Percentiles rank a stretch among this genome's conserved stretches.
phyloP scores from a whole-genome alignment of 2,329 filamentous ascomycete genomes.

The Xenosphaeropsis pyriputrescens region DNA sequence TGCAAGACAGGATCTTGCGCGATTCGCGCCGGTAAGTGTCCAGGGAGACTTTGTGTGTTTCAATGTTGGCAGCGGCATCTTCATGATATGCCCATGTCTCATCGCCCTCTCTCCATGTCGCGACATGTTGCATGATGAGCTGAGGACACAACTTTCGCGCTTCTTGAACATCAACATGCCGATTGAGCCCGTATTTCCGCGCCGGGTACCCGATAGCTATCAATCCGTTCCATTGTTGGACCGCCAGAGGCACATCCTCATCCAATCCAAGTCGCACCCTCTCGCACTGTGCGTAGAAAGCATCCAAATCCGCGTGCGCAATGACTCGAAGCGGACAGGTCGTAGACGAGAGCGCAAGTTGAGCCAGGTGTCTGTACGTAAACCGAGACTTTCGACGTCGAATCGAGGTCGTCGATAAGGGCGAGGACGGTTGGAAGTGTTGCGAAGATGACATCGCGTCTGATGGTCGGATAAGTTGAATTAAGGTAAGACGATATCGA shows the following conservation, averaged over 20 bases:
- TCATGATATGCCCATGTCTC: slow-evolving; percentile 83
- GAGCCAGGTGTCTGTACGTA: slow-evolving; percentile 69
- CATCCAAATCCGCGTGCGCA: slow-evolving; percentile 89
- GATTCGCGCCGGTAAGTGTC: slow-evolving; percentile 85
- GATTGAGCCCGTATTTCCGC: slow-evolving; percentile 60
- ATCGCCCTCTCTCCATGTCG: slow-evolving; percentile 87
- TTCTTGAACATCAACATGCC: slow-evolving; percentile 67
- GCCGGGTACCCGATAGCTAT: slow-evolving; percentile 97
- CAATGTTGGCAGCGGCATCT: slow-evolving; percentile 63
- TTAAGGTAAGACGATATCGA: no score
- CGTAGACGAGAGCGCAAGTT: slow-evolving; percentile 56
- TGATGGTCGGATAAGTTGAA: no score
- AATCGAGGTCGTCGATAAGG: slow-evolving; percentile 16
- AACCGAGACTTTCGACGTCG: slow-evolving; percentile 46
- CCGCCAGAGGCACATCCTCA: slow-evolving; percentile 69
- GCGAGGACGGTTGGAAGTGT: slow-evolving; percentile 29
- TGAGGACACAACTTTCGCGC: slow-evolving; percentile 77
- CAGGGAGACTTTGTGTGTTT: slow-evolving; percentile 79
- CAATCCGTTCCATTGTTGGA: slow-evolving; percentile 84
- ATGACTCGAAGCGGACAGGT: slow-evolving; percentile 73
- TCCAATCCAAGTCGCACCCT: slow-evolving; percentile 69
- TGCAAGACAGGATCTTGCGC: slow-evolving; percentile 62
- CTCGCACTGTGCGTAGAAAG: slow-evolving; percentile 95
- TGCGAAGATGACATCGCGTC: slow-evolving; percentile 29
- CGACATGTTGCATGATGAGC: slow-evolving; percentile 80